A percentile compares a stretch with the other conserved stretches of the same genome.
These are phyloP conservation scores for Symbiodinium natans DNA, from an alignment of 73 alveolate genomes.

Conservation along the genomic window DNA sequence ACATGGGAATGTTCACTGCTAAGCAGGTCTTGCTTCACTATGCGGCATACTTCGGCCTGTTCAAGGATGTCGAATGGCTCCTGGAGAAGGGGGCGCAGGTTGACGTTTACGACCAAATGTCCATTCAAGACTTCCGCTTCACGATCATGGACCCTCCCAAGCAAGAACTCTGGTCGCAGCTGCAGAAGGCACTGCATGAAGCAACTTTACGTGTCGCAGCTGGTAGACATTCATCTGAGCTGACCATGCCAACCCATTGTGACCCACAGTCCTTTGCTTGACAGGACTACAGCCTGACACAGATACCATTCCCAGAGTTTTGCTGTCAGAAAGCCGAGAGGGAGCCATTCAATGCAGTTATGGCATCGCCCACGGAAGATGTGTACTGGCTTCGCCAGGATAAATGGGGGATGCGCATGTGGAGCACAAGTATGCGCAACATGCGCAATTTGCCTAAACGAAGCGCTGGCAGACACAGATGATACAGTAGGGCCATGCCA, in stretches of 20 bases:
- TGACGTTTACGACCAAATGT: slow-evolving; percentile 7
- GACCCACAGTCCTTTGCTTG: neutral
- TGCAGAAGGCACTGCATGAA: neutral
- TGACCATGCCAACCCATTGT: too few species aligned
- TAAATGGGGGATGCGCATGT: too few species aligned
- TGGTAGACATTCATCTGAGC: too few species aligned
- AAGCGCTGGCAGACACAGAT: too few species aligned
- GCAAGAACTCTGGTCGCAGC: slow-evolving; percentile 5
- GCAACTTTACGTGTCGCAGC: too few species aligned
- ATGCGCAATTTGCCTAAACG: too few species aligned
- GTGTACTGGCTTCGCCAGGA: neutral
- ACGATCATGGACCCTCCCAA: slow-evolving; percentile 22
- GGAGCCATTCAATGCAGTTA: neutral
- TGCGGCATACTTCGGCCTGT: slow-evolving; percentile 2
- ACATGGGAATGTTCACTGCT: too few species aligned
- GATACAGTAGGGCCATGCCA: too few species aligned
- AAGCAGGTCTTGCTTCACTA: neutral
- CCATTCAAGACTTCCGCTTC: slow-evolving; percentile 13
- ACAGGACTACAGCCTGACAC: neutral
- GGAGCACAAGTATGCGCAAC: too few species aligned
- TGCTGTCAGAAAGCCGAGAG: slow-evolving; percentile 24
- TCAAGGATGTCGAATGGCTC: slow-evolving; percentile 3
- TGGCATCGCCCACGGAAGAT: slow-evolving; percentile 4
- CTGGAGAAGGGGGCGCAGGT: slow-evolving; percentile 7
- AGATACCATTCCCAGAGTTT: slow-evolving; percentile 21